Evolutionary conservation across 495 filamentous ascomycete species (phyloP).

Genomic region (Tuber aestivum): DNA sequence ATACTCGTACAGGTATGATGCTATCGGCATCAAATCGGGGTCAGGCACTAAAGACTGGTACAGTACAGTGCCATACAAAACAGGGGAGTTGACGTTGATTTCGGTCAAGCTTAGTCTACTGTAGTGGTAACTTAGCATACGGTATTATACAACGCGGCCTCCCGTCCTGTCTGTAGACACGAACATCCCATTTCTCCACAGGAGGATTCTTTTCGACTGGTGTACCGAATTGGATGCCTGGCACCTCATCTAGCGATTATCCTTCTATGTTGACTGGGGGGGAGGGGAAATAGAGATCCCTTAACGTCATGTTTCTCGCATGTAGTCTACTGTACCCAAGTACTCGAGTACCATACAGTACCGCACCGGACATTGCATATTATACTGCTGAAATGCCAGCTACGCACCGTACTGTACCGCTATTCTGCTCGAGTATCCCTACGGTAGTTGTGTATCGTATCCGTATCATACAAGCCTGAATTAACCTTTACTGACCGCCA

Average conservation of each 20-base stretch:
- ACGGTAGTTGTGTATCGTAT: no score
- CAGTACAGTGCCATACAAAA: not conserved
- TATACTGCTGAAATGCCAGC: not conserved
- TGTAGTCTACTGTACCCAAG: no score
- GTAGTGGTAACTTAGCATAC: no score
- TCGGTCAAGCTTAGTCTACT: not conserved
- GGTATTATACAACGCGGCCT: not conserved
- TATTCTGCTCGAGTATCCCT: no score
- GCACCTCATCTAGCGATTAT: not conserved
- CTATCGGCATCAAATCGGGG: no score
- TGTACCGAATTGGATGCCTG: not conserved
- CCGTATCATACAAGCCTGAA: conserved; percentile 17
- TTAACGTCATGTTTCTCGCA: not conserved
- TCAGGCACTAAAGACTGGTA: not conserved
- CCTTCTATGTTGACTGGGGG: not conserved
- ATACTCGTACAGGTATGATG: not conserved
- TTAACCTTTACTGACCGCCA: not conserved
- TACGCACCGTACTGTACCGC: not conserved
- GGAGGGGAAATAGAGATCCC: not conserved
- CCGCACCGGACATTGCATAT: no score
- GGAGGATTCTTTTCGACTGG: not conserved
- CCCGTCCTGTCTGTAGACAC: no score
- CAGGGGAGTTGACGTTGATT: not conserved
- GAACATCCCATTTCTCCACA: not conserved
- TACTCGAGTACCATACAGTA: no score